Evolutionary conservation across 2,329 filamentous ascomycete species (phyloP), one percentile per base, ranked within the genome.

Genomic region (Botryosphaeria dothidea): DNA sequence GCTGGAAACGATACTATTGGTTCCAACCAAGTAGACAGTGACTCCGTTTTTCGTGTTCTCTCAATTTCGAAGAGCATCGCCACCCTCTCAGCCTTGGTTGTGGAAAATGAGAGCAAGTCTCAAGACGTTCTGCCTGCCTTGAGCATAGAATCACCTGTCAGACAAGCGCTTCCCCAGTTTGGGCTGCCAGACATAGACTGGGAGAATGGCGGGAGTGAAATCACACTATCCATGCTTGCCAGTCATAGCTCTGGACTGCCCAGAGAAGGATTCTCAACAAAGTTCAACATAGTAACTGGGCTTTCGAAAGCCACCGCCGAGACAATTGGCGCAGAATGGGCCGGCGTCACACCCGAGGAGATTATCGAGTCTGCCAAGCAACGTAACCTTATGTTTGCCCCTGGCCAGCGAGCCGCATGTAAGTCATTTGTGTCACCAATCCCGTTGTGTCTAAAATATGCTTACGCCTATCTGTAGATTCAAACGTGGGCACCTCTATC

Each of bases 61-160:
- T 76, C 74, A 0, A 64, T 73, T 7, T 72, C 73, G 2, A 76
- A 75, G 25, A 74, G 69, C 27, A 66, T 75, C 25, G 72, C 72
- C 3, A 68, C 70, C 45, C 60, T 69, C 15, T 73, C 72, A 13
- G 70, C 69, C 7, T 65, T 75, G 2, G 62, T 72, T 1, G 65
- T 72, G 0, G 69, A 68, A 46, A 70, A 68, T 3, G 49, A 70
- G 15, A 56, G 67, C 27, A 68, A 60, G 27, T 13, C 48, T 7
- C 51, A 62, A 29, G 15, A 31, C 25, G 7, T 48, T 51, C 11
- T 68, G 3, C 60, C 66, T 11, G 64, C 41, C 3, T 27, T 75
- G 1, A 69, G 65, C 1, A 62, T 74, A 8, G 69, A 73, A n/a
- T 70, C 72, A 1, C 73, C 67, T 9, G 67, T 74, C 2, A 69